Evolutionary conservation across 2,329 filamentous ascomycete genomes (phyloP), one percentile per base, ranked within the genome.

Genomic region (Penicillium frequentans): DNA sequence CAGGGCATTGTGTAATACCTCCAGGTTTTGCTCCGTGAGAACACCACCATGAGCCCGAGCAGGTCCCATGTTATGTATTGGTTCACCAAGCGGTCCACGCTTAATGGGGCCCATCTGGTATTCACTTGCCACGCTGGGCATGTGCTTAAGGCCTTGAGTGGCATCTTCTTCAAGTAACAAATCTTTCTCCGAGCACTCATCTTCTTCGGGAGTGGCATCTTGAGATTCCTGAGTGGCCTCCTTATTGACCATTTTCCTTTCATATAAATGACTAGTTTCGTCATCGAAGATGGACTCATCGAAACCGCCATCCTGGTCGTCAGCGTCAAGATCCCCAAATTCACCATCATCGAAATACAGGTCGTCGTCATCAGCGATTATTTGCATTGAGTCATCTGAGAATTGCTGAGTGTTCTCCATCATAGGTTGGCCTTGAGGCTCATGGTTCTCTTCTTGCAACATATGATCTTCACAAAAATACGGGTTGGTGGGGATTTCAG

Each of bases 1-100:
- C 5, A 98, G 81, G 1, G 92, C 91, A 52, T 89, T 89, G 69
- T 96, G 92, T 67, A 97, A 93, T 1, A 86, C 88, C 43, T 86
- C 86, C 21, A 90, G 77, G 55, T 83, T 86, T 35, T 82, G 79
- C 66, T 84, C 80, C 24, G 82, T 83, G 37, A 83, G 68, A 37
- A 77, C 71, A 45, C 70, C 71, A 24, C 68, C 68, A 49, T 71
- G 67, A 13, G 66, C 60, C 23, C 73, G 67, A 2, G 68, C 64
- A 70, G 57, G 75, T 73, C 64, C 80, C 71, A 52, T 55, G 21
- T 70, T 66, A 27, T 67, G 60, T 23, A 71, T 56, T 35, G 63
- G 66, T 37, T 70, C 69, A 29, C 63, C 60, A 42, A 67, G 59
- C 29, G 64, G 61, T n/a, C 64, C 62, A 56, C 67, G 67, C 39